These are phyloP conservation scores for Sclerotinia minor DNA, from an alignment of 2,329 filamentous ascomycete genomes.

Conservation along the genomic window DNA sequence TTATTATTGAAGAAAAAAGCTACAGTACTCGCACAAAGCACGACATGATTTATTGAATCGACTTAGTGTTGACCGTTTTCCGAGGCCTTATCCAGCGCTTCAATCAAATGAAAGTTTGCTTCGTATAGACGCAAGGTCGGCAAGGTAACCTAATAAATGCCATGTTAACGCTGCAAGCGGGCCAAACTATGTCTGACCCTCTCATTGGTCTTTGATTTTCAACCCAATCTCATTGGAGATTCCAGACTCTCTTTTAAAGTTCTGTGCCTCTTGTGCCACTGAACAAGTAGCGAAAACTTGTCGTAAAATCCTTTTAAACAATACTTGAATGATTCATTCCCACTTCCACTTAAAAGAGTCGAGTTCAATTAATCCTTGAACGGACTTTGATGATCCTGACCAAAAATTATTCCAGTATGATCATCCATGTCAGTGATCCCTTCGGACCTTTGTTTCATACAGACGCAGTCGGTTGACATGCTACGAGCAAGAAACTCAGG, in stretches of 20 bases:
- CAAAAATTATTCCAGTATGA: slow-evolving; percentile 28
- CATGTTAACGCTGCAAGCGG: slow-evolving; percentile 25
- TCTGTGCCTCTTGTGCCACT: slow-evolving; percentile 19
- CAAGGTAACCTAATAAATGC: slow-evolving; percentile 10
- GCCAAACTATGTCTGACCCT: slow-evolving; percentile 5
- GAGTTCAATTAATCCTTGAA: slow-evolving; percentile 16
- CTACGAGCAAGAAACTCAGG: slow-evolving; percentile 12
- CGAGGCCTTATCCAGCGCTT: slow-evolving; percentile 23
- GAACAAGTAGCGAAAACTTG: neutral
- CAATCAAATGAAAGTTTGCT: slow-evolving; percentile 21
- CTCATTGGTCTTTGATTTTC: slow-evolving; percentile 11
- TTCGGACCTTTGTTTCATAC: slow-evolving; percentile 40
- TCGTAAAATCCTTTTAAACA: neutral
- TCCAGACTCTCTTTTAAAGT: slow-evolving; percentile 17
- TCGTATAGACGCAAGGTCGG: slow-evolving; percentile 27
- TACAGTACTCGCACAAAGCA: neutral
- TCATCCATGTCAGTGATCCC: slow-evolving; percentile 33
- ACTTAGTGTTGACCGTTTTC: slow-evolving; percentile 16
- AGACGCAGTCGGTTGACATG: slow-evolving; percentile 30
- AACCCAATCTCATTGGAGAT: slow-evolving; percentile 9
- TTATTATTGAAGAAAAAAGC: slow-evolving; percentile 9
- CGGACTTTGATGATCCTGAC: slow-evolving; percentile 21
- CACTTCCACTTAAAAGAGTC: neutral
- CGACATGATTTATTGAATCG: slow-evolving; percentile 11
- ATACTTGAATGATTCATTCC: neutral